Conservation (phyloP, 306 rosid genomes). For the Glycyrrhiza uralensis region DNA sequence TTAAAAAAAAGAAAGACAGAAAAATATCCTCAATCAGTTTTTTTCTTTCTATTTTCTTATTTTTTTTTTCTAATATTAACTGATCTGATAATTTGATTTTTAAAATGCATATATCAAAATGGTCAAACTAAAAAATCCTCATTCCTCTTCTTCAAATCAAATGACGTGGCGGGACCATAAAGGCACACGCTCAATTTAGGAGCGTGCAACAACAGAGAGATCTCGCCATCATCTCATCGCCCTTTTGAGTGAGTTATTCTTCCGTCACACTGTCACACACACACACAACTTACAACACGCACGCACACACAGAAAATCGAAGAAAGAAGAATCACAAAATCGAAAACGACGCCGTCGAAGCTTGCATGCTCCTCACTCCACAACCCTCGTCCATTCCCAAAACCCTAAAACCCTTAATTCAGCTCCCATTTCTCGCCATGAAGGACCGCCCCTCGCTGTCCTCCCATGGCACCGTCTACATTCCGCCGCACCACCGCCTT, state of each 20-base stretch:
- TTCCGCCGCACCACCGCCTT: constrained; percentile 86
- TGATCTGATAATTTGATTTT: too few species aligned
- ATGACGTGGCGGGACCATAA: too few species aligned
- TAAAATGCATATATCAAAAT: too few species aligned
- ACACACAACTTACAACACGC: background rate
- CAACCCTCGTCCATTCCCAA: constrained; percentile 22
- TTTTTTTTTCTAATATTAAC: too few species aligned
- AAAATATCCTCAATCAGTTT: too few species aligned
- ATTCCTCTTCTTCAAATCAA: too few species aligned
- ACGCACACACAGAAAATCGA: background rate
- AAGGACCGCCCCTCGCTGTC: constrained; percentile 83
- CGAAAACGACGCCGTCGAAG: constrained; percentile 28
- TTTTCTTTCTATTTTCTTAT: too few species aligned
- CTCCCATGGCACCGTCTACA: constrained; percentile 63
- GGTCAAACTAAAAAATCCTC: too few species aligned
- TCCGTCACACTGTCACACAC: background rate
- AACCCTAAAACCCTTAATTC: constrained; percentile 44
- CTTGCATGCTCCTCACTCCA: constrained; percentile 42
- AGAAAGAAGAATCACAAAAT: background rate
- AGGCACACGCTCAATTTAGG: background rate
- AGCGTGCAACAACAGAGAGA: too few species aligned
- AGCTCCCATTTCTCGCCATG: constrained; percentile 43
- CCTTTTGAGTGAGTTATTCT: background rate
- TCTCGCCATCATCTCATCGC: too few species aligned
- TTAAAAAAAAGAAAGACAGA: too few species aligned